Evolutionary conservation across 2,329 filamentous ascomycete genomes (phyloP).

Genomic region (Fusarium temperatum): DNA sequence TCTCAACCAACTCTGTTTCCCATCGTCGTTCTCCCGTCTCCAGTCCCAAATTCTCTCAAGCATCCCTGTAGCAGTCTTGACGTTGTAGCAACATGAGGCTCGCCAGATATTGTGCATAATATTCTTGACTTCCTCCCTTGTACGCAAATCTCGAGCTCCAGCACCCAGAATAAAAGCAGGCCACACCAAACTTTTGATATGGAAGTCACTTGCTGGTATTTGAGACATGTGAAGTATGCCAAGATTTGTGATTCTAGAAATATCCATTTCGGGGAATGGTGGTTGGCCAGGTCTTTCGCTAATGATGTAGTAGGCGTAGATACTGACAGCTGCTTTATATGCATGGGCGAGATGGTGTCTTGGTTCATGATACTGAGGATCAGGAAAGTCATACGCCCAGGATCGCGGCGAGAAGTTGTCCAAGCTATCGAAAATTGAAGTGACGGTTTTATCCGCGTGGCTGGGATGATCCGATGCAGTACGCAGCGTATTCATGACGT

Average conservation of each 20-base stretch:
- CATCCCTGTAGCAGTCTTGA: not conserved
- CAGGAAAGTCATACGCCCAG: not conserved
- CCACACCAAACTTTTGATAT: not conserved
- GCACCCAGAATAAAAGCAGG: not conserved
- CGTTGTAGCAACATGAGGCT: not conserved
- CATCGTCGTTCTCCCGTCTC: fast-evolving
- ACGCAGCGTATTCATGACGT: not conserved
- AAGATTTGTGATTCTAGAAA: not conserved
- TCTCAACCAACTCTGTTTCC: not conserved
- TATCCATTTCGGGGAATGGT: not conserved
- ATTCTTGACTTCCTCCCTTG: fast-evolving
- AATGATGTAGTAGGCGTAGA: not conserved
- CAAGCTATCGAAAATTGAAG: fast-evolving
- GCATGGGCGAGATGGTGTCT: not conserved
- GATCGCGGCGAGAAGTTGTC: not conserved
- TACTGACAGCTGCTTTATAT: not conserved
- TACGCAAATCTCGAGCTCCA: fast-evolving
- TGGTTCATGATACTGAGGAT: not conserved
- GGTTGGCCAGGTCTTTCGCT: not conserved
- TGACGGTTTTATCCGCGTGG: fast-evolving
- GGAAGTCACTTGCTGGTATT: not conserved
- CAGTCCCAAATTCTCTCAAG: not conserved
- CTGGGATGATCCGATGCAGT: fast-evolving
- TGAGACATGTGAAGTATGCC: not conserved
- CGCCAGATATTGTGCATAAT: not conserved